These are phyloP conservation scores for Ophiosphaerella korrae DNA, from an alignment of 2,329 filamentous ascomycete species.

Conservation along the genomic window DNA sequence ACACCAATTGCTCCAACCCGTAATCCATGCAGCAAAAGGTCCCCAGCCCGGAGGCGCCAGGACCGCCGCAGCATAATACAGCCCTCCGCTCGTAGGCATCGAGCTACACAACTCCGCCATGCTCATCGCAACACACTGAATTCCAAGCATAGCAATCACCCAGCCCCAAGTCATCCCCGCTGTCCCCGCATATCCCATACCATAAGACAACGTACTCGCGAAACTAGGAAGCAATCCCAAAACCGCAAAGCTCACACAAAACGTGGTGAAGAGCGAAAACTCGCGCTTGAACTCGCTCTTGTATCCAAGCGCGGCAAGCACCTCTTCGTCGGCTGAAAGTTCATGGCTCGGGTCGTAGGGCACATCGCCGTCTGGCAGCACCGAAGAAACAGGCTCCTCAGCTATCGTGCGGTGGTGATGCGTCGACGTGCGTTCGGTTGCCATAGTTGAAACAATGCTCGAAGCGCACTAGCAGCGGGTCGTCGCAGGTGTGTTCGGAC, in stretches of 20 bases:
- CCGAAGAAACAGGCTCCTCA: slow-evolving; percentile 59
- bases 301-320: slow-evolving; percentile 65
- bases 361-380: slow-evolving; percentile 56
- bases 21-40: slow-evolving; percentile 70
- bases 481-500: not conserved
- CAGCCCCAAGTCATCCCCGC: slow-evolving; percentile 72
- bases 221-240: slow-evolving; percentile 73
- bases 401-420: slow-evolving; percentile 41
- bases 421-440: slow-evolving; percentile 5
- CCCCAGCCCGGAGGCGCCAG: slow-evolving; percentile 70
- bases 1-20: slow-evolving; percentile 73
- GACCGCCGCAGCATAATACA: slow-evolving; percentile 76
- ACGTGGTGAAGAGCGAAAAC: slow-evolving; percentile 75
- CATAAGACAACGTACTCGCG: slow-evolving; percentile 73
- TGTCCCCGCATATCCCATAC: slow-evolving; percentile 59
- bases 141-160: slow-evolving; percentile 73
- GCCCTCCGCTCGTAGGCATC: slow-evolving; percentile 73
- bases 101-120: slow-evolving; percentile 73
- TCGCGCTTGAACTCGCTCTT: slow-evolving; percentile 71
- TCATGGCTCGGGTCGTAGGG: slow-evolving; percentile 53
- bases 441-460: slow-evolving; percentile 4
- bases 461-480: not conserved
- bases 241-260: slow-evolving; percentile 75
- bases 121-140: slow-evolving; percentile 69
- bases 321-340: slow-evolving; percentile 63